phyloP scores from a whole-genome alignment of 805 yeast species.

The Yamadazyma ubonensis region DNA sequence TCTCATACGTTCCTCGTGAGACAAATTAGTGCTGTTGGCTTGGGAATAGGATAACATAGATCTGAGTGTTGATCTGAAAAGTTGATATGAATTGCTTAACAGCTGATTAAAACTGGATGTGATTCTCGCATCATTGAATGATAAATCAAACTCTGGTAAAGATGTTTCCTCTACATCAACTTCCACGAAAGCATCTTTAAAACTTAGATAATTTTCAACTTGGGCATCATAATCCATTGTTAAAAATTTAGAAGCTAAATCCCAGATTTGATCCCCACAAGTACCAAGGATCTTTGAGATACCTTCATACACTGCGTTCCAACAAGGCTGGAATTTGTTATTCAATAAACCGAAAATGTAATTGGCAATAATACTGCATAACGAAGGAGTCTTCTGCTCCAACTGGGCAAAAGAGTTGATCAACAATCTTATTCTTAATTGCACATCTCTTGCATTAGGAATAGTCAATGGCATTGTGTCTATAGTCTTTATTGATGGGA shows the following conservation, averaged over 20 bases:
- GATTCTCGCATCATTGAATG: conserved; percentile 47
- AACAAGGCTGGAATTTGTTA: conserved; percentile 77
- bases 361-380: conserved; percentile 31
- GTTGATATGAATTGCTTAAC: conserved; percentile 19
- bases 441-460: conserved; percentile 70
- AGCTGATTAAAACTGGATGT: conserved; percentile 36
- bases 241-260: conserved; percentile 31
- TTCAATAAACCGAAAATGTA: conserved; percentile 61
- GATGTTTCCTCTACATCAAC: background rate
- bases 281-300: conserved; percentile 41
- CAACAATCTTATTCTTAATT: conserved; percentile 62
- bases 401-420: conserved; percentile 39
- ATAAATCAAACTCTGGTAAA: conserved; percentile 19
- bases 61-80: conserved; percentile 31
- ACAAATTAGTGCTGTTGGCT: conserved; percentile 32
- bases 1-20: conserved; percentile 49
- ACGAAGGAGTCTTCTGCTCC: conserved; percentile 15
- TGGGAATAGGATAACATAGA: conserved; percentile 41
- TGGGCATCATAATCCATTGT: conserved; percentile 22
- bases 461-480: conserved; percentile 75
- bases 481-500: conserved; percentile 55
- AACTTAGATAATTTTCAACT: conserved; percentile 13
- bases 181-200: conserved; percentile 2
- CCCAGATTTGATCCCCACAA: conserved; percentile 54
- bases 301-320: conserved; percentile 72